These are phyloP conservation scores for Planoprotostelium fungivorum DNA, from an alignment of 78 protist genomes.

Conservation along the genomic window DNA sequence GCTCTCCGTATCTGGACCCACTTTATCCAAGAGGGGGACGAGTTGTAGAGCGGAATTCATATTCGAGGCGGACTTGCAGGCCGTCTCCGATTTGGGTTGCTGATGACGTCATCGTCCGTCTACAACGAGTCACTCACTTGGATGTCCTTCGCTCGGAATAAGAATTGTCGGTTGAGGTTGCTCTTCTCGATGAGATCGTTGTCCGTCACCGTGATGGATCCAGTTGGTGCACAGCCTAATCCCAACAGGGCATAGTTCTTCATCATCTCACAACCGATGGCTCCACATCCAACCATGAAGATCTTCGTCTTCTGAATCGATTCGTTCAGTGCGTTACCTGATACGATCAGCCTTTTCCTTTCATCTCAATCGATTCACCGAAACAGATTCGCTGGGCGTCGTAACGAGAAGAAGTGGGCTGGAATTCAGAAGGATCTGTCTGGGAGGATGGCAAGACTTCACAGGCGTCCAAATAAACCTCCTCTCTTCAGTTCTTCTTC, in stretches of 20 bases:
- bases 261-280: constrained; percentile 96
- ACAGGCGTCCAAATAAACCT: neutral
- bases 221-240: constrained; percentile 47
- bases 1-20: constrained; percentile 88
- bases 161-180: constrained; percentile 93
- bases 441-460: neutral
- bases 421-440: neutral
- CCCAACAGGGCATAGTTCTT: constrained; percentile 90
- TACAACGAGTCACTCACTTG: neutral
- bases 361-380: neutral
- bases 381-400: constrained; percentile 34
- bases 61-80: constrained; percentile 76
- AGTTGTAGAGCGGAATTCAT: constrained; percentile 84
- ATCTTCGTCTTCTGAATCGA: constrained; percentile 24
- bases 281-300: constrained; percentile 98
- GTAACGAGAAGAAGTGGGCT: constrained; percentile 5
- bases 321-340: neutral
- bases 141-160: constrained; percentile 87
- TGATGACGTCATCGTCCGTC: neutral
- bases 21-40: constrained; percentile 25
- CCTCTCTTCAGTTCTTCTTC: neutral
- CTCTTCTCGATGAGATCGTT: constrained; percentile 90
- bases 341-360: neutral
- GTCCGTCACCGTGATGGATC: constrained; percentile 86
- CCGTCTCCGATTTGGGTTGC: constrained; percentile 79